phyloP scores from a whole-genome alignment of 2,329 filamentous ascomycete genomes.

The Samsoniella hepiali region DNA sequence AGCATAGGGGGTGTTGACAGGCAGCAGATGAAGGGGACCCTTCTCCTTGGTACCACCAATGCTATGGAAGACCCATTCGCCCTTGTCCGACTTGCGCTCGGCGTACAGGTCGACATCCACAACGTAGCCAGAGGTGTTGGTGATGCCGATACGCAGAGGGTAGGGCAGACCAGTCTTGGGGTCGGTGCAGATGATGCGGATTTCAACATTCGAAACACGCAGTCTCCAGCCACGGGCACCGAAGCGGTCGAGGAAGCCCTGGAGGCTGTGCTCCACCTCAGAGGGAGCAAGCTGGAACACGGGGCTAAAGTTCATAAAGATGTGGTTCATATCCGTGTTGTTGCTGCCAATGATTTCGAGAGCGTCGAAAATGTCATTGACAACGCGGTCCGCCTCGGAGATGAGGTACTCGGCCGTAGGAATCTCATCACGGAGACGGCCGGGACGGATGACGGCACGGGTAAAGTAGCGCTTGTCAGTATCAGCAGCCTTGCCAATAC shows the following conservation, averaged over 20 bases:
- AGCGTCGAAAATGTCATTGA: constrained; percentile 97
- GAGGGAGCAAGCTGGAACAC: constrained; percentile 88
- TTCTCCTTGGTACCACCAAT: constrained; percentile 94
- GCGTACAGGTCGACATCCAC: constrained; percentile 97
- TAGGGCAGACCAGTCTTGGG: constrained; percentile 78
- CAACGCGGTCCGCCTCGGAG: constrained; percentile 90
- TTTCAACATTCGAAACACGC: constrained; percentile 94
- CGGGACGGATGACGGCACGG: constrained; percentile 89
- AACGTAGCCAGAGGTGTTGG: constrained; percentile 96
- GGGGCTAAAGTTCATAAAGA: constrained; percentile 99
- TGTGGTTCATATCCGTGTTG: constrained; percentile 98
- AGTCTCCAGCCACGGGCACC: constrained; percentile 93
- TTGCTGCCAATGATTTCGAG: constrained; percentile 99
- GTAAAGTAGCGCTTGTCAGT: constrained; percentile 99
- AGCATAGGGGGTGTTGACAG: constrained; percentile 87
- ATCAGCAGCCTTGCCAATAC: constrained; percentile 88
- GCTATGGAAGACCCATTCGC: constrained; percentile 97
- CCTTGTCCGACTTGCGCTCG: constrained; percentile 96
- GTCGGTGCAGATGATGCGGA: constrained; percentile 97
- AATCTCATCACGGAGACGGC: constrained; percentile 92
- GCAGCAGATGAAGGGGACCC: constrained; percentile 88
- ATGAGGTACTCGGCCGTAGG: constrained; percentile 98
- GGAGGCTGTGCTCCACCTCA: constrained; percentile 89
- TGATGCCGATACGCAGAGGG: constrained; percentile 93
- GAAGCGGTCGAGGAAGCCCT: constrained; percentile 94